A percentile compares a stretch with the other conserved stretches of the same genome.
phyloP scores from a whole-genome alignment of 2,329 filamentous ascomycete species.

The Sordariomycetes sp. region DNA sequence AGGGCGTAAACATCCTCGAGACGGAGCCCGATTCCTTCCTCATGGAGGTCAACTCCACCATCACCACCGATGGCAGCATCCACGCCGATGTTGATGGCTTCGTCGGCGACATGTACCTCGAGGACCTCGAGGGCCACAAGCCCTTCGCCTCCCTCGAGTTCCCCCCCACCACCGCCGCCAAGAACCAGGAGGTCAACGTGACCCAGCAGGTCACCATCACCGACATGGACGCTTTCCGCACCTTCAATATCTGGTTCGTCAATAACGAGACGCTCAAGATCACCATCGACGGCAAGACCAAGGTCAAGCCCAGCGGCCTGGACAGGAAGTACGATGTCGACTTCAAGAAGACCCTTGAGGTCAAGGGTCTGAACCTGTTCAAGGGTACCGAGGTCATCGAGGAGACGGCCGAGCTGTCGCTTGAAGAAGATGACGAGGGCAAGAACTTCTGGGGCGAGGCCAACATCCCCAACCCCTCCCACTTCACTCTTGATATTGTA shows the following conservation, averaged over 20 bases:
- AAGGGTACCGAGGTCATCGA: conserved; percentile 42
- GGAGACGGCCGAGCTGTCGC: conserved; percentile 32
- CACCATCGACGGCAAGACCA: conserved; percentile 41
- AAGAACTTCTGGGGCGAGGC: conserved; percentile 54
- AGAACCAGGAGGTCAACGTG: conserved; percentile 41
- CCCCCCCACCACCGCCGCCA: conserved; percentile 38
- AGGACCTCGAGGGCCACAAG: conserved; percentile 33
- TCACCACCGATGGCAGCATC: conserved; percentile 40
- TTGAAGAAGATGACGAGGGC: conserved; percentile 24
- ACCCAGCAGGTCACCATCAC: conserved; percentile 36
- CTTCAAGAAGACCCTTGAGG: conserved; percentile 45
- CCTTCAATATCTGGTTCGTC: conserved; percentile 47
- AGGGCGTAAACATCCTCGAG: conserved; percentile 39
- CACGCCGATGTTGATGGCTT: conserved; percentile 43
- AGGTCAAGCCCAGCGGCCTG: conserved; percentile 40
- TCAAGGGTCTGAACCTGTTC: conserved; percentile 47
- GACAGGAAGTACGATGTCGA: conserved; percentile 35
- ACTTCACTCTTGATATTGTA: conserved; percentile 56
- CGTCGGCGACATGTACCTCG: conserved; percentile 44
- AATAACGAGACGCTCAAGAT: conserved; percentile 39
- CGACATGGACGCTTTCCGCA: conserved; percentile 38
- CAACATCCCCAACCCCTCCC: conserved; percentile 54
- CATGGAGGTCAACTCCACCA: conserved; percentile 47
- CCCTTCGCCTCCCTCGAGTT: conserved; percentile 43
- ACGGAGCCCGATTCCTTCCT: conserved; percentile 33